These are phyloP conservation scores for Rhododendron kiyosumense DNA, from an alignment of 148 eudicot species.

Conservation along the genomic window DNA sequence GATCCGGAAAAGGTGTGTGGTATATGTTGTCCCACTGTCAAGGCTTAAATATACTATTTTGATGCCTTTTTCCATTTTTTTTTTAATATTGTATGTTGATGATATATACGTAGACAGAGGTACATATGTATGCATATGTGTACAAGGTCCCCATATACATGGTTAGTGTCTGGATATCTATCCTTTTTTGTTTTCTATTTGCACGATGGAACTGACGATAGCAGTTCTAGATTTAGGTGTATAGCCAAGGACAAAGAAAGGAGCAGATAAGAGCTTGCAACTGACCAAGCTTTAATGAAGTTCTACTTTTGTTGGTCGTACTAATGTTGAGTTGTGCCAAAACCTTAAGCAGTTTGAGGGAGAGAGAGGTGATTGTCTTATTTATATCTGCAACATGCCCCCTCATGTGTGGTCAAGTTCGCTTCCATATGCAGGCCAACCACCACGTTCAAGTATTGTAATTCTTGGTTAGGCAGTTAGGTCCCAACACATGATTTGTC, in stretches of 20 bases:
- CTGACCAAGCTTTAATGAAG: not conserved
- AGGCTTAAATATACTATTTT: not conserved
- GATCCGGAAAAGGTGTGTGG: slow-evolving; percentile 78
- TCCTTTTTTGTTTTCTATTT: not conserved
- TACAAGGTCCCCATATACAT: not conserved
- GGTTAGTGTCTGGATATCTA: not conserved
- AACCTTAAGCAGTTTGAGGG: not conserved
- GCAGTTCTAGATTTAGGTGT: not conserved
- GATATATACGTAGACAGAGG: not conserved
- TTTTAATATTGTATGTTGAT: not conserved
- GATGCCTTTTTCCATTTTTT: not conserved
- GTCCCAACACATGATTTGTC: not conserved
- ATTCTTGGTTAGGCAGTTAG: not conserved
- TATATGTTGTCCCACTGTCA: slow-evolving; percentile 13
- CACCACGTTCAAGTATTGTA: not conserved
- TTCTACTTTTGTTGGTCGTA: not conserved
- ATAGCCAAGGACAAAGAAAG: not conserved
- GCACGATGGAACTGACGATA: not conserved
- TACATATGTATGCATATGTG: not conserved
- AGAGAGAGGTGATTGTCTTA: not conserved
- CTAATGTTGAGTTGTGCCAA: not conserved
- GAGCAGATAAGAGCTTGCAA: not conserved
- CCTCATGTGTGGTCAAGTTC: not conserved
- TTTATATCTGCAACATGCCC: not conserved
- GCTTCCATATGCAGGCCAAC: not conserved